A percentile compares a stretch with the other conserved stretches of the same genome.
These are phyloP conservation scores for Berkeleyomyces rouxiae DNA, from an alignment of 2,329 filamentous ascomycete species.

Conservation along the genomic window DNA sequence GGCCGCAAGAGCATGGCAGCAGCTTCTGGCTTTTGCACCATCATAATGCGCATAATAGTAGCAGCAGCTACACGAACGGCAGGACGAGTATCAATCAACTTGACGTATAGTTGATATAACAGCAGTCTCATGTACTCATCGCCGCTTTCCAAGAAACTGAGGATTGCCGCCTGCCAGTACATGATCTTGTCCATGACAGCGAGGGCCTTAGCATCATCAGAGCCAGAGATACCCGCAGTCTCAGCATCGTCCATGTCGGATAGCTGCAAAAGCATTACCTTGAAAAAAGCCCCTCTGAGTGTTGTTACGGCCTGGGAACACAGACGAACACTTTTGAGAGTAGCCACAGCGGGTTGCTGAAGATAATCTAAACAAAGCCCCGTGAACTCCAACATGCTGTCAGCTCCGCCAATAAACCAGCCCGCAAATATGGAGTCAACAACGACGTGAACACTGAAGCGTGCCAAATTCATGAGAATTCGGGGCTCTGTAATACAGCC, in stretches of 20 bases:
- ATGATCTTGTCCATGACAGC: constrained; percentile 69
- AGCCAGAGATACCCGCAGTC: neutral
- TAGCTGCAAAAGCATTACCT: constrained; percentile 61
- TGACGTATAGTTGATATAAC: constrained; percentile 85
- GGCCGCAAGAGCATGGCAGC: constrained; percentile 57
- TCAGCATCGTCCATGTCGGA: constrained; percentile 57
- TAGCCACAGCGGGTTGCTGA: constrained; percentile 65
- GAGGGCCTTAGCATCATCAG: constrained; percentile 34
- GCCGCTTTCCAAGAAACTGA: constrained; percentile 61
- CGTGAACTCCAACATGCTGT: constrained; percentile 68
- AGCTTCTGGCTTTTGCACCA: constrained; percentile 84
- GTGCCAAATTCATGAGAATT: constrained; percentile 70
- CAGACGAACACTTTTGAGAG: constrained; percentile 73
- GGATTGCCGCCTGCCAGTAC: constrained; percentile 89
- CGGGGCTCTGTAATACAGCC: constrained; percentile 63
- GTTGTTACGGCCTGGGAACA: constrained; percentile 68
- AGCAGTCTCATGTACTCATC: constrained; percentile 71
- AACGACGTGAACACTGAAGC: constrained; percentile 57
- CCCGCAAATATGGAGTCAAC: constrained; percentile 87
- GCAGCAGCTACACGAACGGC: constrained; percentile 60
- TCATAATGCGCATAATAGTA: constrained; percentile 74
- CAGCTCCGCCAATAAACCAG: constrained; percentile 84
- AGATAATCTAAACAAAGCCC: constrained; percentile 78
- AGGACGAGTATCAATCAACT: constrained; percentile 55
- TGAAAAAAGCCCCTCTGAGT: constrained; percentile 62